phyloP scores from a whole-genome alignment of 257 asterid species.

The Osmanthus fragrans region DNA sequence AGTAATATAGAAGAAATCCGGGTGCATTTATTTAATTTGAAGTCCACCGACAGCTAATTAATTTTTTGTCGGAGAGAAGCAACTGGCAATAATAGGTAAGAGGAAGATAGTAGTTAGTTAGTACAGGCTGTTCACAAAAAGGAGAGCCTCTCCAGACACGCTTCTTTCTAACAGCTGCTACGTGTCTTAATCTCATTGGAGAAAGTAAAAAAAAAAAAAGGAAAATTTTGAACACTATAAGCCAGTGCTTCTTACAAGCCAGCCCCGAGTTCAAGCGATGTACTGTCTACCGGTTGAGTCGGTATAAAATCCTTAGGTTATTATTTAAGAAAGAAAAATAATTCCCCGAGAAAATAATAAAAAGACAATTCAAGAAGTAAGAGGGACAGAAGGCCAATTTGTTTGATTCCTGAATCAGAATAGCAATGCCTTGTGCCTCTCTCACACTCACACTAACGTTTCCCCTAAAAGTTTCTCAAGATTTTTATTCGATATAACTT shows the following conservation, averaged over 20 bases:
- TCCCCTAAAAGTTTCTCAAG: slow-evolving; percentile 7
- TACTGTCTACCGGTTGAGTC: slow-evolving; percentile 36
- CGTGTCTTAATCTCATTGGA: too few relatives aligned
- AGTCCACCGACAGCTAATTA: neutral
- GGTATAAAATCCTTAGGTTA: slow-evolving; percentile 28
- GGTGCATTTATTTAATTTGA: neutral
- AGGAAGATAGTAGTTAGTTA: neutral
- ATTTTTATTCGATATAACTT: neutral
- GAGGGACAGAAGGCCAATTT: slow-evolving; percentile 30
- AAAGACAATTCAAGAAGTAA: slow-evolving; percentile 10
- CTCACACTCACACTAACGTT: slow-evolving; percentile 19
- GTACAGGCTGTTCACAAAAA: slow-evolving; percentile 10
- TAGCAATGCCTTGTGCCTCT: slow-evolving; percentile 15
- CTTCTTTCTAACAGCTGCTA: too few relatives aligned
- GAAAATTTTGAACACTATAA: too few relatives aligned
- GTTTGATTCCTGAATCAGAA: slow-evolving; percentile 19
- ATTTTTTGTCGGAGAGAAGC: neutral
- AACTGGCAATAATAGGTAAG: neutral
- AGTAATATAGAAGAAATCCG: neutral
- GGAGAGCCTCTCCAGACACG: neutral
- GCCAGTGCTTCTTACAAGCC: neutral
- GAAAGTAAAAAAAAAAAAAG: too few relatives aligned
- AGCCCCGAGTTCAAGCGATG: neutral
- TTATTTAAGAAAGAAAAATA: slow-evolving; percentile 1
- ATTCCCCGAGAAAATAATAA: slow-evolving; percentile 15